Evolutionary conservation across 208 protist genomes (phyloP).

Genomic region (Leishmania aethiopica): DNA sequence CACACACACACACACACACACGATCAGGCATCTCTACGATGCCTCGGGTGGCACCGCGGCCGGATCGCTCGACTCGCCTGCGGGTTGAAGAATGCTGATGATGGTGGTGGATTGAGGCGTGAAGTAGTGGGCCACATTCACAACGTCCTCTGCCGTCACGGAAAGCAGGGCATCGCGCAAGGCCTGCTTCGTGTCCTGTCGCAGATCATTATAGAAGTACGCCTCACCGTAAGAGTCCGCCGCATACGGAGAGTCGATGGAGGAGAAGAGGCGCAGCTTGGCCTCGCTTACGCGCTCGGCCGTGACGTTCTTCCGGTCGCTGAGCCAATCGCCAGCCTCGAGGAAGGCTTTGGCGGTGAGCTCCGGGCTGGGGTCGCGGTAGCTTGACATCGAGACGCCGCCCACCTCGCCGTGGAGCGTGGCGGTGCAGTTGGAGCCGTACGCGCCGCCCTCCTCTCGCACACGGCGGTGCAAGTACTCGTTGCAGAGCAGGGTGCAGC

Average conservation of each 20-base stretch:
- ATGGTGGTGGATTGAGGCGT: constrained; percentile 20
- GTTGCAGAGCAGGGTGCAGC: constrained; percentile 70
- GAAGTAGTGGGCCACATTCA: constrained; percentile 66
- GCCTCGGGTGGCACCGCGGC: neutral
- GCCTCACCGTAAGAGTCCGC: constrained; percentile 82
- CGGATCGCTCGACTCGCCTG: constrained; percentile 1
- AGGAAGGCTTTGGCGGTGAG: constrained; percentile 68
- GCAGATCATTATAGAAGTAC: constrained; percentile 80
- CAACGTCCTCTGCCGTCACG: constrained; percentile 67
- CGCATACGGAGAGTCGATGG: constrained; percentile 87
- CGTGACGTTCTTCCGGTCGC: constrained; percentile 61
- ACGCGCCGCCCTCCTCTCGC: constrained; percentile 92
- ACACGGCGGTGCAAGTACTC: constrained; percentile 91
- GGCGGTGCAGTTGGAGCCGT: constrained; percentile 68
- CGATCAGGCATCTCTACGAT: neutral
- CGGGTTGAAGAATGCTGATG: constrained; percentile 40
- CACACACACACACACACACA: neutral
- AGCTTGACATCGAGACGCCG: constrained; percentile 86
- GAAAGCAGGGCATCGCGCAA: constrained; percentile 79
- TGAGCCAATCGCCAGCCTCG: constrained; percentile 71
- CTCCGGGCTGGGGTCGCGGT: constrained; percentile 86
- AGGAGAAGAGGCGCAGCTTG: constrained; percentile 87
- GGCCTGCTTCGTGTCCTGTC: constrained; percentile 65
- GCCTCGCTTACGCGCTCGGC: constrained; percentile 74
- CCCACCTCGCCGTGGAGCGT: constrained; percentile 78